Conservation (phyloP, 2,329 filamentous ascomycete genomes). For the Boeremia exigua region DNA sequence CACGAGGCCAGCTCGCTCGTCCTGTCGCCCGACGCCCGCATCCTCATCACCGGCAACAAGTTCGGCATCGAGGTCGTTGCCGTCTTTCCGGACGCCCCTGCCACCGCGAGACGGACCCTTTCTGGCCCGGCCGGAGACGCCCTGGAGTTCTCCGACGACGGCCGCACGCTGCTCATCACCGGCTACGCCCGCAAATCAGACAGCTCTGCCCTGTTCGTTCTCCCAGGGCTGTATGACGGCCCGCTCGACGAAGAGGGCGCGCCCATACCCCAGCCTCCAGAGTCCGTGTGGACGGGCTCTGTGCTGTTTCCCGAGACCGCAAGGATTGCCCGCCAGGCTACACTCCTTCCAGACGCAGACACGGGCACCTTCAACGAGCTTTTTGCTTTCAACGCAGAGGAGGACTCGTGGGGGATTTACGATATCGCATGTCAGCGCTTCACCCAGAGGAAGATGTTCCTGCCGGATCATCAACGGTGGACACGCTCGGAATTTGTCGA, state of each 20-base stretch:
- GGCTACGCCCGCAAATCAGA: constrained; percentile 45
- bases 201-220: constrained; percentile 46
- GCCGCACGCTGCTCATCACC: constrained; percentile 48
- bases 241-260: constrained; percentile 50
- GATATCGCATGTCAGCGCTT: constrained; percentile 48
- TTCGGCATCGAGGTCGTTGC: constrained; percentile 89
- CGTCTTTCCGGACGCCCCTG: constrained; percentile 64
- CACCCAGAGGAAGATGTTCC: constrained; percentile 47
- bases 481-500: constrained; percentile 49
- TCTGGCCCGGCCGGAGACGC: constrained; percentile 46
- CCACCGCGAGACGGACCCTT: constrained; percentile 43
- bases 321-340: constrained; percentile 47
- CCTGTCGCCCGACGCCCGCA: constrained; percentile 79
- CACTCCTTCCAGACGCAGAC: constrained; percentile 47
- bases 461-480: constrained; percentile 48
- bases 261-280: constrained; percentile 44
- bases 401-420: constrained; percentile 50
- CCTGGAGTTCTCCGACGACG: constrained; percentile 49
- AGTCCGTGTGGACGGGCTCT: constrained; percentile 47
- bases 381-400: constrained; percentile 50
- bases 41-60: constrained; percentile 84
- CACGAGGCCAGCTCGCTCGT: constrained; percentile 79
- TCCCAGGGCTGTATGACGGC: constrained; percentile 48
- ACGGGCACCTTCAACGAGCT: constrained; percentile 49
- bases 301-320: constrained; percentile 51